Evolutionary conservation across 495 filamentous ascomycete genomes (phyloP), one percentile per base, ranked within the genome.

Genomic region (Xylaria flabelliformis): DNA sequence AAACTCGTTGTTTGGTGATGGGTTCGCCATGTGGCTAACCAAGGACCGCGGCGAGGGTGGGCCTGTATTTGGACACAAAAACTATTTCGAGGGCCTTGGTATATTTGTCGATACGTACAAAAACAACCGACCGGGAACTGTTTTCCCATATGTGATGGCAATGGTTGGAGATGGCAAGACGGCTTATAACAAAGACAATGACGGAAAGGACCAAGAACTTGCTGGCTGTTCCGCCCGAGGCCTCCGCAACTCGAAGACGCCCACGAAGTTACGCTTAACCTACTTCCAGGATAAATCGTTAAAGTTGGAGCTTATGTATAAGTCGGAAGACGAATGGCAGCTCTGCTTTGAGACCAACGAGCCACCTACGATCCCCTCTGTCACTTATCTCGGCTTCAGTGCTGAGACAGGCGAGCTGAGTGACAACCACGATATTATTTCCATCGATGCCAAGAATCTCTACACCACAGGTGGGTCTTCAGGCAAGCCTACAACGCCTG

Each of bases 21-120:
- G 97, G 66, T 95, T 99, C 83, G 97, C 97, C 70, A 92, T 99
- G 85, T 99, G 97, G 97, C 86, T 99, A 79, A 98, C 95, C 72
- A 97, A 97, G 81, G 90, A 97, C 81, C 92, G 97, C 70, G 95
- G 90, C 26, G 87, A 72, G 70, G 81, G 83, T 42, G 97, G 97
- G 29, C 89, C 91, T 19, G 97, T 99, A 26, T 99, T 99, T 79
- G 97, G 97, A 19, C 90, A 87, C 44, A 87, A 86, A 19, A 97
- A 99, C 82, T 88, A 88, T 59, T 99, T 98, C 75, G 96, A 98
- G 77, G 97, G 97, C 15, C 88, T 99, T 17, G 97, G 96, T 51
- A 87, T 99, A 78, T 98, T 99, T 87, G 90, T 99, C 84, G 97
- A 99, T 80, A 99, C 97, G 59, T 99, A 99, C 86, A 99, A 99